A percentile compares a stretch with the other conserved stretches of the same genome.
Conservation (phyloP, 768 basidiomycete genomes). For the Phlebiopsis flavidoalba region DNA sequence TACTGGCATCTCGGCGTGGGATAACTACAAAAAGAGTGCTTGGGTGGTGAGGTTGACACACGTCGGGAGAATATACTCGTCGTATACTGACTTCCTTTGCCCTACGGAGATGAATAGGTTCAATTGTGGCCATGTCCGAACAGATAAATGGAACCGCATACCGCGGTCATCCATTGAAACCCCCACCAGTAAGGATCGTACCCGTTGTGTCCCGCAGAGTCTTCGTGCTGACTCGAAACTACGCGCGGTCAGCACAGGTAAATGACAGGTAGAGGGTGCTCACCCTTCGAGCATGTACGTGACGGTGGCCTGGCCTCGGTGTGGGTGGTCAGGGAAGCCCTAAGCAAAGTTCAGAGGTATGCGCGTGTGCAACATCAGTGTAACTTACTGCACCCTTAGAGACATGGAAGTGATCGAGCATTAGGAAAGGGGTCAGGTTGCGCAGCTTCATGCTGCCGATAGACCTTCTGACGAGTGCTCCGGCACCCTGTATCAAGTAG, state of each 20-base stretch:
- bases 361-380: neutral
- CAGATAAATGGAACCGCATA: too few species aligned
- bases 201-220: slow-evolving; percentile 85
- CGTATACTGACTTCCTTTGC: slow-evolving; percentile 46
- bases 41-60: neutral
- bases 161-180: slow-evolving; percentile 96
- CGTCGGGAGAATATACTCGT: neutral
- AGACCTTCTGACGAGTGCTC: slow-evolving; percentile 78
- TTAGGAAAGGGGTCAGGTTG: slow-evolving; percentile 87
- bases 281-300: slow-evolving; percentile 88
- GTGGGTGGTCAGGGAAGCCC: slow-evolving; percentile 93
- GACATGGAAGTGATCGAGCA: slow-evolving; percentile 83
- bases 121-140: too few species aligned
- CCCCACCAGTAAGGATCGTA: slow-evolving; percentile 71
- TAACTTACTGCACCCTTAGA: slow-evolving; percentile 57
- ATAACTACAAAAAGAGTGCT: slow-evolving; percentile 42
- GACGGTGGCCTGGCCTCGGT: slow-evolving; percentile 83
- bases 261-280: too few species aligned
- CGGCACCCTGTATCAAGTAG: slow-evolving; percentile 51
- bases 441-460: slow-evolving; percentile 73
- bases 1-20: slow-evolving; percentile 87
- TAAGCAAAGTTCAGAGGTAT: slow-evolving; percentile 19
- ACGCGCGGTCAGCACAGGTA: neutral
- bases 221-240: slow-evolving; percentile 82
- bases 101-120: too few species aligned